Evolutionary conservation across 2,329 filamentous ascomycete species (phyloP), one percentile per base, ranked within the genome.

Genomic region (Chlorencoelia australis): DNA sequence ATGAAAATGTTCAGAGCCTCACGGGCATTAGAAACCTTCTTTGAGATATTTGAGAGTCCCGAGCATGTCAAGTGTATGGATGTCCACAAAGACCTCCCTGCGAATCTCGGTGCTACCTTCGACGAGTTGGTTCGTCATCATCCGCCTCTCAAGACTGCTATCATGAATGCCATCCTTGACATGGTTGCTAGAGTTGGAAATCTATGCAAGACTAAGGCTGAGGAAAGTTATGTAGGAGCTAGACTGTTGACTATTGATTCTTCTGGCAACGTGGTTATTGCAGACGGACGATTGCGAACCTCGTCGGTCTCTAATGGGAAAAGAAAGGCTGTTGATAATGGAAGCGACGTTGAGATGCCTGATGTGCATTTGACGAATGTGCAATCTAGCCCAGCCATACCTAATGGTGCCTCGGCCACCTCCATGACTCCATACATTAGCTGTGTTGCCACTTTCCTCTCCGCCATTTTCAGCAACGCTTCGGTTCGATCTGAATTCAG

Each of bases 101-200:
- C 72, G 19, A 74, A 76, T 25, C 71, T 98, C 33, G 91, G 91
- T 8, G 74, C 73, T 17, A 82, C 79, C 26, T 95, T 98, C 53
- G 91, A 99, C 57, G 91, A 99, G 59, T 71, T 99, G 41, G 82
- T 89, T 35, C 79, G 91, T 26, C 91, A 99, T 55, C 91, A 99
- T 52, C 91, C 93, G 1, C 71, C 75, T 15, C 64, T 99, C 29
- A 84, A 88, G 47, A 71, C 73, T 7, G 72, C 79, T 3, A 91
- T 98, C 41, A 76, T 89, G 44, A 80, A 82, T 45, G 81, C 85
- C n/a, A 77, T 94, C 11, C 72, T 93, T 41, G 79, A 87, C 44
- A 94, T 96, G 85, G 75, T 94, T 42, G 79, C 79, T 21, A 76
- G 86, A 35, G 81, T 98, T 22, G 75, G 78, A 26, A 70, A 82